Conservation (phyloP, 345 rosid species). For the Carallia brachiata region DNA sequence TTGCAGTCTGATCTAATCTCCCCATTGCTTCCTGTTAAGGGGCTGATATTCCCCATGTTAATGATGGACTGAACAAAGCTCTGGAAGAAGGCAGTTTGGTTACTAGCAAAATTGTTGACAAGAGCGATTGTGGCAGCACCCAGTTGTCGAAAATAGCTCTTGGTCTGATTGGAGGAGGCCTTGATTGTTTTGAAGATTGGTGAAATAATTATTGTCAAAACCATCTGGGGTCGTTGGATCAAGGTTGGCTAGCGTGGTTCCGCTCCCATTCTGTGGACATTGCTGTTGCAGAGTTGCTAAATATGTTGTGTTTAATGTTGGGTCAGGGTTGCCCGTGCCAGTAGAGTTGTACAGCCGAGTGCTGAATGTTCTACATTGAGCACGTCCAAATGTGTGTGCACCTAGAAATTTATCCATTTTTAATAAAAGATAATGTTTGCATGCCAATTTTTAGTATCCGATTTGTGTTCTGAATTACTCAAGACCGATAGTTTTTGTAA, state of each 20-base stretch:
- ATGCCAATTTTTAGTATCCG: no score
- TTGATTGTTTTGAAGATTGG: conserved; percentile 24
- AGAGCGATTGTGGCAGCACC: conserved; percentile 21
- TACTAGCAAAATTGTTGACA: conserved; percentile 36
- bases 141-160: conserved; percentile 34
- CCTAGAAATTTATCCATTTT: neutral
- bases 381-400: conserved; percentile 22
- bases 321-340: conserved; percentile 19
- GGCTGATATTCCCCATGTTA: conserved; percentile 42
- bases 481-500: no score
- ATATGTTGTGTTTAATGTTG: conserved; percentile 16
- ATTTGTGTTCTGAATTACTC: no score
- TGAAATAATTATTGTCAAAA: conserved; percentile 35
- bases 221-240: conserved; percentile 18
- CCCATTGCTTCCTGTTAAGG: conserved; percentile 36
- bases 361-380: conserved; percentile 18
- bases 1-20: conserved; percentile 36
- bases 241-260: conserved; percentile 3
- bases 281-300: conserved; percentile 9
- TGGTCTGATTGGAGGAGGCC: conserved; percentile 43
- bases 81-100: conserved; percentile 36
- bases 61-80: conserved; percentile 39
- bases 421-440: no score
- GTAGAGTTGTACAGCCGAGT: conserved; percentile 18
- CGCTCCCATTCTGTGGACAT: conserved; percentile 19